Percentiles rank a stretch among this genome's conserved stretches.
These are phyloP conservation scores for Alternaria sp. DNA, from an alignment of 2,329 filamentous ascomycete species.

Conservation along the genomic window DNA sequence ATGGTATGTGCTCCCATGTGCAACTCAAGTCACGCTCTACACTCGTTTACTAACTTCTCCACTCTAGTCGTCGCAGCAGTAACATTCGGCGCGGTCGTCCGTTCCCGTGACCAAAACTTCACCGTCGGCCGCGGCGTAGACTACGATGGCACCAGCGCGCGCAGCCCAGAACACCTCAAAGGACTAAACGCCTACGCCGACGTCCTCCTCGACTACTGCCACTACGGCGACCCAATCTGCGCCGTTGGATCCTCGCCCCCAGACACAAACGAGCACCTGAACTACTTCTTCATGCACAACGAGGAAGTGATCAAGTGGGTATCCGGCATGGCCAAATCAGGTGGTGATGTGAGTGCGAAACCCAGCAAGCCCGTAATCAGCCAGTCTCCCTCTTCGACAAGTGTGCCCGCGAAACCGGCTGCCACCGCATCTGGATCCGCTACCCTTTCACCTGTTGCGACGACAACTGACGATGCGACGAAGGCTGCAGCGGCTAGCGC, in stretches of 20 bases:
- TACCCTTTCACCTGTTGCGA: not conserved
- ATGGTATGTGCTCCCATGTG: constrained; percentile 26
- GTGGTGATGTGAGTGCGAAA: constrained; percentile 17
- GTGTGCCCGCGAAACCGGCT: constrained; percentile 6
- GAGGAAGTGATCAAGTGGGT: constrained; percentile 30
- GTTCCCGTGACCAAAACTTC: constrained; percentile 30
- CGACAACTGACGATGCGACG: constrained; percentile 14
- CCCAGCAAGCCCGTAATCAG: constrained; percentile 11
- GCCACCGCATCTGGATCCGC: constrained; percentile 1
- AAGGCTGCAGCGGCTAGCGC: constrained; percentile 12
- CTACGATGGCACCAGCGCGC: constrained; percentile 30
- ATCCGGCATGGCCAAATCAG: constrained; percentile 21
- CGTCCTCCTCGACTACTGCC: constrained; percentile 68
- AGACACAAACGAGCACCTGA: constrained; percentile 63
- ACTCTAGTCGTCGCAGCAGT: constrained; percentile 32
- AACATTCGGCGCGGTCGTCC: constrained; percentile 34
- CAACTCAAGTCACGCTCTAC: not conserved
- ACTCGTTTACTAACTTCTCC: not conserved
- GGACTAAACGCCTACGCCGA: constrained; percentile 23
- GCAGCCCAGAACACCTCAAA: constrained; percentile 24
- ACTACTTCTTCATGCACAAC: constrained; percentile 57
- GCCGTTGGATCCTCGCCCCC: constrained; percentile 60
- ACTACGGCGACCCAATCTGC: constrained; percentile 68
- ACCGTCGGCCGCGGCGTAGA: constrained; percentile 30
- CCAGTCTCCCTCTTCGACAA: constrained; percentile 1